phyloP scores from a whole-genome alignment of 2,329 filamentous ascomycete species.

The Pyrenochaeta sp. region DNA sequence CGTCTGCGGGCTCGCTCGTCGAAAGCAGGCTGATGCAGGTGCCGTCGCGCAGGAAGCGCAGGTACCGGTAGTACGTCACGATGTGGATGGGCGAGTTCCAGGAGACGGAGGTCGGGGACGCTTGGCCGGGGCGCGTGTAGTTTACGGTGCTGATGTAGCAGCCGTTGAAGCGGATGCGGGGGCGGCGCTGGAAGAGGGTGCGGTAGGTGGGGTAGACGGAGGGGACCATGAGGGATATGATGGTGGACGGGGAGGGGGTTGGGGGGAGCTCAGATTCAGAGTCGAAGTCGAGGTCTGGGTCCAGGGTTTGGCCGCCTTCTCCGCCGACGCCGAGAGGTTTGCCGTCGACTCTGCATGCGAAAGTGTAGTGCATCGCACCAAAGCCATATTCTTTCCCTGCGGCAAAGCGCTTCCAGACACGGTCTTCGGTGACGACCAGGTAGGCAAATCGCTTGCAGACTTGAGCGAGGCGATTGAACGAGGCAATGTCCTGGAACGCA shows the following conservation, averaged over 20 bases:
- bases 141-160: conserved; percentile 97
- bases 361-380: conserved; percentile 81
- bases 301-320: conserved; percentile 40
- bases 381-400: conserved; percentile 78
- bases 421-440: conserved; percentile 81
- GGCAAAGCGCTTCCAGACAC: conserved; percentile 82
- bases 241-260: conserved; percentile 8
- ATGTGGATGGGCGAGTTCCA: conserved; percentile 88
- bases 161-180: conserved; percentile 90
- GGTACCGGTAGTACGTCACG: conserved; percentile 96
- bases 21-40: conserved; percentile 81
- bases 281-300: conserved; percentile 21
- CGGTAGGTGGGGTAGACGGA: conserved; percentile 55
- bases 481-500: conserved; percentile 76
- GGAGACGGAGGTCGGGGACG: conserved; percentile 72
- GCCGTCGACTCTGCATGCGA: conserved; percentile 67
- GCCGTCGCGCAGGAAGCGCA: conserved; percentile 93
- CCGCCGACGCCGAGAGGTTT: conserved; percentile 48
- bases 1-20: conserved; percentile 81
- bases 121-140: conserved; percentile 84
- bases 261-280: conserved; percentile 16
- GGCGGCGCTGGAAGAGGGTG: conserved; percentile 79
- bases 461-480: conserved; percentile 75
- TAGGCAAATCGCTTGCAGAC: conserved; percentile 91
- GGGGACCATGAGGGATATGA: conserved; percentile 46